A percentile compares a stretch with the other conserved stretches of the same genome.
These are phyloP conservation scores for Multifurca ochricompacta DNA, from an alignment of 768 basidiomycete species.

Conservation along the genomic window DNA sequence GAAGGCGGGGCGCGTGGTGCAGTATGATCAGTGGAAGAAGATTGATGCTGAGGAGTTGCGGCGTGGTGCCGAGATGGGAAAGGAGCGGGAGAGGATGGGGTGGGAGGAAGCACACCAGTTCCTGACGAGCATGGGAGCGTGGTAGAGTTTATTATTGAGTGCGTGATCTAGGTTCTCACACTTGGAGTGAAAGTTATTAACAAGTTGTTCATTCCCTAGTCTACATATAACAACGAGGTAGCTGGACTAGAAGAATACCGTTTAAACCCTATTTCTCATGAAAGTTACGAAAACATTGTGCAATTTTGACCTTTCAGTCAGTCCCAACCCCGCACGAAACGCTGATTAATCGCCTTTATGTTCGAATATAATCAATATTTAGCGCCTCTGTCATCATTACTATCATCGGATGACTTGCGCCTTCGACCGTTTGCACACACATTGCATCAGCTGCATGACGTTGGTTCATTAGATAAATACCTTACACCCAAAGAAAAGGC, in stretches of 20 bases:
- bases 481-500: too few relatives aligned
- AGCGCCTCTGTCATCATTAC: too few relatives aligned
- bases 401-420: not conserved
- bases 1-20: constrained; percentile 39
- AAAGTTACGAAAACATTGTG: too few relatives aligned
- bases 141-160: too few relatives aligned
- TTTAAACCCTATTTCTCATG: too few relatives aligned
- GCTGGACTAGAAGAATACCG: too few relatives aligned
- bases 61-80: constrained; percentile 47
- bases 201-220: too few relatives aligned
- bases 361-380: not conserved
- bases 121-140: constrained; percentile 11
- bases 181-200: too few relatives aligned
- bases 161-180: too few relatives aligned
- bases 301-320: too few relatives aligned
- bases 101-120: constrained; percentile 51
- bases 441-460: not conserved
- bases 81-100: constrained; percentile 70
- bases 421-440: not conserved
- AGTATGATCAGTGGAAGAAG: constrained; percentile 67
- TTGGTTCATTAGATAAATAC: not conserved
- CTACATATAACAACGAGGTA: too few relatives aligned
- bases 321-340: not conserved
- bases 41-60: constrained; percentile 67
- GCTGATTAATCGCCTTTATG: not conserved